phyloP scores from a whole-genome alignment of 768 basidiomycete species.

The Hirschioporus abietinus region DNA sequence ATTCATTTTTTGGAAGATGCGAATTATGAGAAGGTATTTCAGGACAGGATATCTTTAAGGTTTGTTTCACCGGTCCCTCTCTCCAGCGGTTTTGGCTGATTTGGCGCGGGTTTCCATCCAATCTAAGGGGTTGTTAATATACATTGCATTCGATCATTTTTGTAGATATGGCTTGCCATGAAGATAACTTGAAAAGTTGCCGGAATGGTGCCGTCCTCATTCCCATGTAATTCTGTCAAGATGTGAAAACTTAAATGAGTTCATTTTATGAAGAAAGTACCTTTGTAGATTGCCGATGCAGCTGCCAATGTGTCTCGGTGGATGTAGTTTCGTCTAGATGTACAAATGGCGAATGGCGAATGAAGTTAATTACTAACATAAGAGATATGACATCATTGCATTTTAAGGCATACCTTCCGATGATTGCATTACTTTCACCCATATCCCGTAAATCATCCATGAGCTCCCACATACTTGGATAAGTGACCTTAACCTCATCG shows the following conservation, averaged over 20 bases:
- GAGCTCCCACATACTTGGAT: slow-evolving; percentile 95
- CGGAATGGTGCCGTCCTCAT: slow-evolving; percentile 77
- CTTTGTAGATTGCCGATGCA: slow-evolving; percentile 90
- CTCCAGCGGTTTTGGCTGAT: slow-evolving; percentile 60
- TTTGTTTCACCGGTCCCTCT: slow-evolving; percentile 57
- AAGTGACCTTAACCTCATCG: slow-evolving; percentile 86
- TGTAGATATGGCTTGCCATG: slow-evolving; percentile 50
- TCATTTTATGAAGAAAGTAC: slow-evolving; percentile 31
- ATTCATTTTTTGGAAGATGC: too few relatives aligned
- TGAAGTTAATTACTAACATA: background rate
- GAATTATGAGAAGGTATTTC: background rate
- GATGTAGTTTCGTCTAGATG: slow-evolving; percentile 55
- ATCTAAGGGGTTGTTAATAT: slow-evolving; percentile 40
- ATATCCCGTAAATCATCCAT: slow-evolving; percentile 91
- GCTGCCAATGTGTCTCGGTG: slow-evolving; percentile 86
- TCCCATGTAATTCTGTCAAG: slow-evolving; percentile 70
- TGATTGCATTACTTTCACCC: slow-evolving; percentile 92
- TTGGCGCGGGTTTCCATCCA: slow-evolving; percentile 74
- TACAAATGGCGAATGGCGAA: background rate
- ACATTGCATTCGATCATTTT: slow-evolving; percentile 1
- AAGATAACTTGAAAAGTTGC: slow-evolving; percentile 97
- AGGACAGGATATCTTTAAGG: slow-evolving; percentile 53
- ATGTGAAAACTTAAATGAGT: background rate
- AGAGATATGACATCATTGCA: background rate
- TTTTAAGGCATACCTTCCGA: slow-evolving; percentile 55